Conservation (phyloP, 371 early-diverging fungal species). For the Parasitella parasitica region DNA sequence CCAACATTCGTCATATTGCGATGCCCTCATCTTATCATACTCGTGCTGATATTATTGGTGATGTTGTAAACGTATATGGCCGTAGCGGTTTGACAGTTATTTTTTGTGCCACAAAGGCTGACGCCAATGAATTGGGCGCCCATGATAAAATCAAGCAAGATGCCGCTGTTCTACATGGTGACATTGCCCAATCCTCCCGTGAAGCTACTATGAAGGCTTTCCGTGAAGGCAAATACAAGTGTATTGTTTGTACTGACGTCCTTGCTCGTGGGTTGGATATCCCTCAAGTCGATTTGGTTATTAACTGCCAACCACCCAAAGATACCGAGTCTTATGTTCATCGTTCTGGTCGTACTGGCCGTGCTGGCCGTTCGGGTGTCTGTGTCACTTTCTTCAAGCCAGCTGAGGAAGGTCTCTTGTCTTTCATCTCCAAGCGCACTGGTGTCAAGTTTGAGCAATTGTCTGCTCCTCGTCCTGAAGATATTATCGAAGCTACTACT, state of each 20-base stretch:
- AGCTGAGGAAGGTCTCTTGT: conserved; percentile 74
- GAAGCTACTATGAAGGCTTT: conserved; percentile 89
- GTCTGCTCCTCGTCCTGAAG: conserved; percentile 86
- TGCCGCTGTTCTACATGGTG: conserved; percentile 93
- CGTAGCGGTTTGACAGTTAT: conserved; percentile 82
- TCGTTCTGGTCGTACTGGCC: conserved; percentile 97
- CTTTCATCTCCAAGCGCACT: conserved; percentile 72
- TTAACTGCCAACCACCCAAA: conserved; percentile 95
- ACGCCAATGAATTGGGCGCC: conserved; percentile 86
- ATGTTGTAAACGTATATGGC: conserved; percentile 84
- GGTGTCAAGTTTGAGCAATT: conserved; percentile 80
- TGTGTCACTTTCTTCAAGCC: conserved; percentile 93
- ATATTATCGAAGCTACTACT: conserved; percentile 81
- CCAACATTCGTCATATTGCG: conserved; percentile 76
- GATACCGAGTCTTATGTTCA: conserved; percentile 96
- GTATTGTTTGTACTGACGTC: conserved; percentile 94
- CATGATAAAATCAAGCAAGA: conserved; percentile 77
- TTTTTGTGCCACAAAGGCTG: conserved; percentile 91
- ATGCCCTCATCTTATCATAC: conserved; percentile 81
- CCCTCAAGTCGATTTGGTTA: conserved; percentile 94
- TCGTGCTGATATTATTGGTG: conserved; percentile 78
- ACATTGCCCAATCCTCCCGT: conserved; percentile 87
- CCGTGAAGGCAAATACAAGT: conserved; percentile 81
- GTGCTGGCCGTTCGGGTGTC: conserved; percentile 90
- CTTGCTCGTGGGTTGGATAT: conserved; percentile 98